Conservation (phyloP, 2,329 filamentous ascomycete genomes). For the Knufia petricola region DNA sequence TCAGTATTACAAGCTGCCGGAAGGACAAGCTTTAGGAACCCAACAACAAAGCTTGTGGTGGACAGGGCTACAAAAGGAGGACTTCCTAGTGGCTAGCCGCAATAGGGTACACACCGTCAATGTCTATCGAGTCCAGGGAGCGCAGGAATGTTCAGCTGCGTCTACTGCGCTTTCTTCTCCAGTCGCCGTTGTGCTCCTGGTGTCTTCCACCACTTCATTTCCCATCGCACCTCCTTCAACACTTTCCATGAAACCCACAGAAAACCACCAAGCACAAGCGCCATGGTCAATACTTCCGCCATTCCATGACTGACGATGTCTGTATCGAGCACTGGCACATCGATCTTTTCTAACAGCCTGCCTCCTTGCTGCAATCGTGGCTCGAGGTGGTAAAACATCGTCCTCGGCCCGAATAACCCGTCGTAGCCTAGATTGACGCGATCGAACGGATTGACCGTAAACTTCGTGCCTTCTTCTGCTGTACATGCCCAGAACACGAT, state of each 20-base stretch:
- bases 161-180: slow-evolving; percentile 11
- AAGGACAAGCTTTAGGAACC: too few relatives aligned
- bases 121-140: too few relatives aligned
- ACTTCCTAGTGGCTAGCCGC: too few relatives aligned
- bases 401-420: slow-evolving; percentile 62
- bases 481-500: slow-evolving; percentile 84
- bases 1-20: too few relatives aligned
- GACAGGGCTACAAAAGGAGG: too few relatives aligned
- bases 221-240: slow-evolving; percentile 24
- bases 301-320: slow-evolving; percentile 38
- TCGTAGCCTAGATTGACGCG: slow-evolving; percentile 78
- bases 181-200: slow-evolving; percentile 8
- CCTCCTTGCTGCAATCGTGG: slow-evolving; percentile 34
- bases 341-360: slow-evolving; percentile 45
- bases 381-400: slow-evolving; percentile 70
- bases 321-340: slow-evolving; percentile 57
- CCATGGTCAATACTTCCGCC: slow-evolving; percentile 48
- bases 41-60: too few relatives aligned
- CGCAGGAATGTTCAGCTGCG: too few relatives aligned
- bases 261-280: slow-evolving; percentile 54
- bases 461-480: slow-evolving; percentile 48
- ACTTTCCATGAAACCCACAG: slow-evolving; percentile 60
- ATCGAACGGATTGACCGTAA: slow-evolving; percentile 75
- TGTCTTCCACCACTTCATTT: slow-evolving; percentile 17
- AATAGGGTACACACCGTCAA: too few relatives aligned